A percentile compares a stretch with the other conserved stretches of the same genome.
Evolutionary conservation across 2,329 filamentous ascomycete genomes (phyloP).

Genomic region (Ophiocordyceps robertsii): DNA sequence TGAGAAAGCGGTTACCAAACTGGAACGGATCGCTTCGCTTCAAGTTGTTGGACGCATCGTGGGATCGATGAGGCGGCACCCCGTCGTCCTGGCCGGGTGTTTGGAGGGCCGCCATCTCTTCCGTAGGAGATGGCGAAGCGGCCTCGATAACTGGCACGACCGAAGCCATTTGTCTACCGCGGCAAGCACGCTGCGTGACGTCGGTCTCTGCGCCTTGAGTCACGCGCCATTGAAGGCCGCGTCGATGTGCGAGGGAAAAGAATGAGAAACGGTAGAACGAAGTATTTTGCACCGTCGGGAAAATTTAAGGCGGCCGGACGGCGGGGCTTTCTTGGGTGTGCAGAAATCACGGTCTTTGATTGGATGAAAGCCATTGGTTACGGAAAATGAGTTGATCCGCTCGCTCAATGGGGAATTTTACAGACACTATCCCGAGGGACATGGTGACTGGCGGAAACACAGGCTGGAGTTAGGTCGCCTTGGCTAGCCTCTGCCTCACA

Average conservation of each 20-base stretch:
- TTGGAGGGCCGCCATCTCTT: slow-evolving; percentile 11
- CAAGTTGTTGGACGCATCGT: slow-evolving; percentile 58
- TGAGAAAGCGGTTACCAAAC: slow-evolving; percentile 80
- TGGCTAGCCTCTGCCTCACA: too few species aligned
- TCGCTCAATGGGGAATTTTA: too few species aligned
- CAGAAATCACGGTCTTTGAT: too few species aligned
- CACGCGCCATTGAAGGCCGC: not conserved
- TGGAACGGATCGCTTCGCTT: slow-evolving; percentile 90
- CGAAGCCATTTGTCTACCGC: slow-evolving; percentile 1
- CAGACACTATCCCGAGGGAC: too few species aligned
- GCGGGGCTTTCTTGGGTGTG: too few species aligned
- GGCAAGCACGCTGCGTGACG: not conserved
- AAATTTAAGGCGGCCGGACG: too few species aligned
- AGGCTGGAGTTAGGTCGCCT: too few species aligned
- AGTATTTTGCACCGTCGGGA: not conserved
- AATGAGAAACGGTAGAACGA: not conserved
- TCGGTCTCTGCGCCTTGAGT: not conserved
- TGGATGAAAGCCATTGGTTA: too few species aligned
- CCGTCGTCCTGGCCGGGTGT: slow-evolving; percentile 5
- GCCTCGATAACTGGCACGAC: not conserved
- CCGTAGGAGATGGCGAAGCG: slow-evolving; percentile 4
- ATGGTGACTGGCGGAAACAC: too few species aligned
- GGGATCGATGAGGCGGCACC: slow-evolving; percentile 51
- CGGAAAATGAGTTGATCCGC: too few species aligned
- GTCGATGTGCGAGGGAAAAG: not conserved